Evolutionary conservation across 169 alveolate species (phyloP).

Genomic region (Plasmodium yoelii): DNA sequence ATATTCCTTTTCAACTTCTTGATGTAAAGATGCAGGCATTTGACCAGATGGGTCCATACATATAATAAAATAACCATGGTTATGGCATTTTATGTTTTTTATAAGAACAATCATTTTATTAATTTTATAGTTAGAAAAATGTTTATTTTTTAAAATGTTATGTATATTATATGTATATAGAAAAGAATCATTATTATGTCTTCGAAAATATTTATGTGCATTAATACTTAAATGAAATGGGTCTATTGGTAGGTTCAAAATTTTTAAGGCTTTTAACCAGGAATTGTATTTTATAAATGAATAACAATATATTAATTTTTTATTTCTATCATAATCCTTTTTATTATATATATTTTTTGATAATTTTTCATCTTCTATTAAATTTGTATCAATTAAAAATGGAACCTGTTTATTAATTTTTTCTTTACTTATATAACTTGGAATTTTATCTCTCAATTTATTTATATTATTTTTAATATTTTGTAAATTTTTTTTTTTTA

Average conservation of each 20-base stretch:
- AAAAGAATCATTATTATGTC: conserved; percentile 5
- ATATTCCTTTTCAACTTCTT: conserved; percentile 70
- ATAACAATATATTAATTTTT: conserved; percentile 49
- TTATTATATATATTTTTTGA: neutral
- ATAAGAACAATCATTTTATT: conserved; percentile 48
- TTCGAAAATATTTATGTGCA: conserved; percentile 30
- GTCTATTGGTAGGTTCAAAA: conserved; percentile 46
- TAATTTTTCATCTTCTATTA: neutral
- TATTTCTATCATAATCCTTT: conserved; percentile 1
- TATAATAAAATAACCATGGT: conserved; percentile 54
- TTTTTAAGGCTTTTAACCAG: conserved; percentile 64
- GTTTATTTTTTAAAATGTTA: conserved; percentile 45
- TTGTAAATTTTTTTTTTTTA: no score
- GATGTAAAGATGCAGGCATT: conserved; percentile 74
- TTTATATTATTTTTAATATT: no score
- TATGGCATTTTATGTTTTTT: conserved; percentile 43
- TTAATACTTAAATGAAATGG: conserved; percentile 65
- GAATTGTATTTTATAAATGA: conserved; percentile 64
- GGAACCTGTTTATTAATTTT: no score
- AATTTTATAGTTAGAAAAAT: conserved; percentile 46
- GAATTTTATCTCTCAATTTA: no score
- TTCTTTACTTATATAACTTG: no score
- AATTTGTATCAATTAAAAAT: no score
- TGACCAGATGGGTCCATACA: conserved; percentile 76
- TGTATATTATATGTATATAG: conserved; percentile 58